Evolutionary conservation across 2,329 filamentous ascomycete genomes (phyloP), one percentile per base, ranked within the genome.

Genomic region (Fusarium sp.): DNA sequence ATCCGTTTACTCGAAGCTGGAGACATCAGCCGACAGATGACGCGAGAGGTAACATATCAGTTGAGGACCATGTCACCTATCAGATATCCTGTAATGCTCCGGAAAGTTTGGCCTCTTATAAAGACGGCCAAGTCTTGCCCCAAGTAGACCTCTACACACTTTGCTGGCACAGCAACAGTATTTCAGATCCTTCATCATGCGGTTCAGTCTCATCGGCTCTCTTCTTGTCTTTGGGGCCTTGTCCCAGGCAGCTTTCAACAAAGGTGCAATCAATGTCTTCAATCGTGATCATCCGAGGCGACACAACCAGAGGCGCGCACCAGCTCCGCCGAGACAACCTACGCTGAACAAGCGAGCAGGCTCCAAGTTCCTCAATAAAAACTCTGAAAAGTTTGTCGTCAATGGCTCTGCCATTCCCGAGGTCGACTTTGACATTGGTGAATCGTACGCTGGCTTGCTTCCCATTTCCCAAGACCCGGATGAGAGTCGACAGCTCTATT

Each of bases 351-450:
- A 59, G 42, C 50, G 67, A 27, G 14, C 29, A 8, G 53, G 57
- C n/a, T 60, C 56, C 14, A 67, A 55, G 35, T 70, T 68, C 35
- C 44, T 70, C 11, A 70, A 67, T 38, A 64, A 64, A 35, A 32
- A 60, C 2, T 63, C 63, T 0, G 32, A 70, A 23, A 70, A 81
- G 62, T 90, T 87, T 59, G 82, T 80, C 19, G 85, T 91, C 36
- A 83, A 92, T 65, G 86, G 89, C 3, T 81, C 79, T 3, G 78
- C 74, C 1, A 83, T 92, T 43, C 90, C 90, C 0, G 87, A 91
- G 15, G 86, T 92, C 1, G 71, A 82, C 23, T 93, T 90, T 58
- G 88, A 92, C 59, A 77, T 91, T 37, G 83, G 84, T 49, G 86
- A 89, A 73, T 86, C 83, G 0, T 89, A 88, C 63, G 82, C 86